Evolutionary conservation across 1,139 yeast species (phyloP).

Genomic region (Yamadazyma diospyri): DNA sequence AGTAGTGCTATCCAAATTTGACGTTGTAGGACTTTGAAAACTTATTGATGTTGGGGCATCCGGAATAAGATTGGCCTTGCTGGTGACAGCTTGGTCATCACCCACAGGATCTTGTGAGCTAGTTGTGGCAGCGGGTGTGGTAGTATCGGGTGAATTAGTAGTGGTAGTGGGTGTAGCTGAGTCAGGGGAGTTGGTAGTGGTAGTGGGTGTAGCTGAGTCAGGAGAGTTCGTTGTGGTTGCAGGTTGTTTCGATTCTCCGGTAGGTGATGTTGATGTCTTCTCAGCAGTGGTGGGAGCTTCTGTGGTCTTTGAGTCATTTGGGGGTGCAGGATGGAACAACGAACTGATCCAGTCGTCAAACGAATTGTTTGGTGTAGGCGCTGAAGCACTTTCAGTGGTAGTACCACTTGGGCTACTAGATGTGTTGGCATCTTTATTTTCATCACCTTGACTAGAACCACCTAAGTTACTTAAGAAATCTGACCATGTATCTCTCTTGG

Average conservation of each 20-base stretch:
- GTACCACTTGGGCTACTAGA: not conserved
- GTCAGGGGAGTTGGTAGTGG: not conserved
- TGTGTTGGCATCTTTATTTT: not conserved
- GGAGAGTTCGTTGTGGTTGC: not conserved
- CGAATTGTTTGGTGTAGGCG: not conserved
- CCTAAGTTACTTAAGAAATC: conserved; percentile 1
- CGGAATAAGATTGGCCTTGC: conserved; percentile 3
- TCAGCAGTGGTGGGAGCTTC: conserved; percentile 1
- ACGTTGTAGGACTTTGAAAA: not conserved
- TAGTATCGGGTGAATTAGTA: conserved; percentile 6
- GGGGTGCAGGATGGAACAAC: conserved; percentile 4
- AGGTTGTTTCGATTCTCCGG: conserved; percentile 3
- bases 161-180: conserved; percentile 5
- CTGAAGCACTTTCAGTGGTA: not conserved
- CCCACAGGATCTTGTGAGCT: not conserved
- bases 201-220: conserved; percentile 1
- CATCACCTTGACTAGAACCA: not conserved
- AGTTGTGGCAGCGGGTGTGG: not conserved
- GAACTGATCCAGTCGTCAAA: conserved; percentile 8
- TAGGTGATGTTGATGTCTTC: conserved; percentile 2
- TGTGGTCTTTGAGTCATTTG: conserved; percentile 5
- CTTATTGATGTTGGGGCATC: conserved; percentile 6
- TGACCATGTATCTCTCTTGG: conserved; percentile 3
- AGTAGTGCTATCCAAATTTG: not conserved
- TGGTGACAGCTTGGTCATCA: conserved; percentile 7